phyloP scores from a whole-genome alignment of 1,284 basidiomycete genomes.

The Ceratobasidium papillatum region DNA sequence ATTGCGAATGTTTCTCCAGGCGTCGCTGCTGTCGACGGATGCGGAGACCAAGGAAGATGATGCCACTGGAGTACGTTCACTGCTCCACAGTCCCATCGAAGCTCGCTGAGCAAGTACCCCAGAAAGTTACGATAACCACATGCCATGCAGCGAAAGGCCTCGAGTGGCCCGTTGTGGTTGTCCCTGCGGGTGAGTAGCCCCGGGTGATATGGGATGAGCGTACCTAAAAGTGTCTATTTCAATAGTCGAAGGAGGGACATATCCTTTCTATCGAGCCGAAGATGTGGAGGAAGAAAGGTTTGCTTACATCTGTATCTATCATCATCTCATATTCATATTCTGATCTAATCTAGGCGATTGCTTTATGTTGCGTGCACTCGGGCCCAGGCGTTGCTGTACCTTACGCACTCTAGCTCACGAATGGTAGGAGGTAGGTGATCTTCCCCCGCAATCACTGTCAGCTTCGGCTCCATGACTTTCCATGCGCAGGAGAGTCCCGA shows the following conservation, averaged over 20 bases:
- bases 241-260: conserved; percentile 61
- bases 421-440: conserved; percentile 44
- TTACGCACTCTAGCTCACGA: conserved; percentile 56
- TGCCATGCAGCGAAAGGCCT: conserved; percentile 92
- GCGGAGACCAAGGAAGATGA: conserved; percentile 70
- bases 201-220: neutral
- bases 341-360: conserved; percentile 63
- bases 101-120: conserved; percentile 11
- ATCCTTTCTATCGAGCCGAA: conserved; percentile 81
- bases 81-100: neutral
- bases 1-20: conserved; percentile 82
- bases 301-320: conserved; percentile 42
- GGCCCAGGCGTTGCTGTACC: conserved; percentile 80
- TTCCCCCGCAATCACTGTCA: neutral
- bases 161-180: conserved; percentile 67
- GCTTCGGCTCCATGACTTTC: conserved; percentile 2
- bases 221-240: neutral
- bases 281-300: conserved; percentile 85
- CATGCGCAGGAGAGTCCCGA: conserved; percentile 33
- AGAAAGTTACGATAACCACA: conserved; percentile 89
- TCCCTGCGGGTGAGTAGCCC: conserved; percentile 65
- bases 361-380: conserved; percentile 93
- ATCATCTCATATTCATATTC: neutral
- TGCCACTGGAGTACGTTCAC: conserved; percentile 60
- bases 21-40: conserved; percentile 86